Conservation (phyloP, 2,329 filamentous ascomycete species). For the Penicillium occitanis region DNA sequence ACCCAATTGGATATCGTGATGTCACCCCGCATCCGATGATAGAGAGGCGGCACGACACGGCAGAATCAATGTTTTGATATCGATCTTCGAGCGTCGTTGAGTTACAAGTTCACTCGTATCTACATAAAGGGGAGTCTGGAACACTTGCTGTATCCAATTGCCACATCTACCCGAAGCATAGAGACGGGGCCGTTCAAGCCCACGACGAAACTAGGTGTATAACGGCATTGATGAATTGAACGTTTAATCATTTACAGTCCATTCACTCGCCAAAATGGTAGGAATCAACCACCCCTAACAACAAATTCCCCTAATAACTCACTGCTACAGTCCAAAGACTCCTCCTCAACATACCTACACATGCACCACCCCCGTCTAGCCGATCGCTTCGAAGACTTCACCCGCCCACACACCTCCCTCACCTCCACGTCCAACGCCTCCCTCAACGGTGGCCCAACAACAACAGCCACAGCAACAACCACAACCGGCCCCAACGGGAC, state of each 20-base stretch:
- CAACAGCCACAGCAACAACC: constrained; percentile 23
- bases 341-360: constrained; percentile 50
- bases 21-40: background rate
- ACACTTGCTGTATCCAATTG: background rate
- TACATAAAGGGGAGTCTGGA: background rate
- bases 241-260: background rate
- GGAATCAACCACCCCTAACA: background rate
- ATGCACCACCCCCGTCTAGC: constrained; percentile 50
- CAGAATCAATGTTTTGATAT: constrained; percentile 19
- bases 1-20: background rate
- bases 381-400: constrained; percentile 54
- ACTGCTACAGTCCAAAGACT: constrained; percentile 49
- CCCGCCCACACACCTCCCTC: constrained; percentile 43
- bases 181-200: background rate
- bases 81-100: background rate
- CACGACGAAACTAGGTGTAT: background rate
- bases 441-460: constrained; percentile 16
- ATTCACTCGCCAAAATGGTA: background rate
- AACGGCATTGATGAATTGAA: too few relatives aligned
- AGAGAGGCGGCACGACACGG: constrained; percentile 12
- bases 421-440: constrained; percentile 11
- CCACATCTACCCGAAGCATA: background rate
- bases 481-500: constrained; percentile 3
- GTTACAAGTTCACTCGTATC: background rate
- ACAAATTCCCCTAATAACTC: background rate